Evolutionary conservation across 2,329 filamentous ascomycete genomes (phyloP).

Genomic region (Calonectria pseudoturangicola): DNA sequence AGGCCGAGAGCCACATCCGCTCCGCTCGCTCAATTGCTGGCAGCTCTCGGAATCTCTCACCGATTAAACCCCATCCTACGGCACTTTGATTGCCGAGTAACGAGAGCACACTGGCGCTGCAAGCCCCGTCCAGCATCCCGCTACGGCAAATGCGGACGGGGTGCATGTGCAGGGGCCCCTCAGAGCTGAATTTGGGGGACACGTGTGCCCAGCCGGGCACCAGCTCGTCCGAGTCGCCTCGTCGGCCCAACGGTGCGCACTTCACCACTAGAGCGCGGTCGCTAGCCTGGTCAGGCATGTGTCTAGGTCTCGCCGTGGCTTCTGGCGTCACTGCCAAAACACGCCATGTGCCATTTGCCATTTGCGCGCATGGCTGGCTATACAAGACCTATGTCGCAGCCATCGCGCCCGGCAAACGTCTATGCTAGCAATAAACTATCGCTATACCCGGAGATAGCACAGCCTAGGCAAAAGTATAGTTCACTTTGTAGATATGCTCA

Average conservation of each 20-base stretch:
- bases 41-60: constrained; percentile 30
- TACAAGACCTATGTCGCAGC: background rate
- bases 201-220: constrained; percentile 25
- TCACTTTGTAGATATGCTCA: constrained; percentile 22
- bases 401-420: background rate
- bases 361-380: background rate
- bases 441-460: background rate
- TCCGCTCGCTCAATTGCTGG: constrained; percentile 27
- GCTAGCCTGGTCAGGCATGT: constrained; percentile 26
- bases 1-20: constrained; percentile 15
- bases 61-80: constrained; percentile 32
- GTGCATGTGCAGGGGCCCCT: constrained; percentile 11
- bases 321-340: constrained; percentile 2
- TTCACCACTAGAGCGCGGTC: background rate
- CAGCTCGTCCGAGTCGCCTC: constrained; percentile 5
- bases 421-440: background rate
- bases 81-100: constrained; percentile 38
- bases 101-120: constrained; percentile 17
- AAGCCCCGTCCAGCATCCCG: background rate
- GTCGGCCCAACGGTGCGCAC: constrained; percentile 22
- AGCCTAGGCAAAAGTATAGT: background rate
- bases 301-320: constrained; percentile 1
- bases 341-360: constrained; percentile 6
- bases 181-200: constrained; percentile 19
- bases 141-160: too few relatives aligned